phyloP scores from a whole-genome alignment of 2,329 filamentous ascomycete species.

The Trichophyton schoenleinii region DNA sequence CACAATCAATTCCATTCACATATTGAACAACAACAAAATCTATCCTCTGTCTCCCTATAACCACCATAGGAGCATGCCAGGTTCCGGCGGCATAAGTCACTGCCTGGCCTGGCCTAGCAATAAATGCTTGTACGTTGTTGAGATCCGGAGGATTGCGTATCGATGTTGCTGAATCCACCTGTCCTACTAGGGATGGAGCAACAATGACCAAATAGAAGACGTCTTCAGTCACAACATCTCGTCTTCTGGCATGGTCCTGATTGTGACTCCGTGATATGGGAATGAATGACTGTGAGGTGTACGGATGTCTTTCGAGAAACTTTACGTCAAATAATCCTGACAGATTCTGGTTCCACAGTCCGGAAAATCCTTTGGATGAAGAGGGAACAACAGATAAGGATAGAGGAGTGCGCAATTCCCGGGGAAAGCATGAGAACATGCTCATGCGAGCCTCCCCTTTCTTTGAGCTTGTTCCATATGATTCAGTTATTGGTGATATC shows the following conservation, averaged over 20 bases:
- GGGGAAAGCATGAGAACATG: slow-evolving; percentile 75
- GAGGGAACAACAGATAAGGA: slow-evolving; percentile 7
- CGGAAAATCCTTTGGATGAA: background rate
- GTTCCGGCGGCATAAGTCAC: slow-evolving; percentile 87
- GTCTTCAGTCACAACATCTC: slow-evolving; percentile 15
- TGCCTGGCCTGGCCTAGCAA: slow-evolving; percentile 64
- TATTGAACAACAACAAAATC: slow-evolving; percentile 88
- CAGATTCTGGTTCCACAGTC: slow-evolving; percentile 5
- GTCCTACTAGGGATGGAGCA: slow-evolving; percentile 55
- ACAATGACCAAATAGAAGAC: slow-evolving; percentile 69
- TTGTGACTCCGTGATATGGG: slow-evolving; percentile 45
- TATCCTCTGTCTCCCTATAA: slow-evolving; percentile 55
- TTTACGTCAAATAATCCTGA: slow-evolving; percentile 48
- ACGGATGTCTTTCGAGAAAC: slow-evolving; percentile 83
- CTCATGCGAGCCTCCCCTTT: slow-evolving; percentile 57
- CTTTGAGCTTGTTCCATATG: slow-evolving; percentile 46
- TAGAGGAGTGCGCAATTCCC: slow-evolving; percentile 35
- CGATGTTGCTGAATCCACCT: slow-evolving; percentile 24
- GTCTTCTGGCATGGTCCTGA: background rate
- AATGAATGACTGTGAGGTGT: slow-evolving; percentile 84
- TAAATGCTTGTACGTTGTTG: slow-evolving; percentile 56
- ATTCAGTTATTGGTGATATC: slow-evolving; percentile 59
- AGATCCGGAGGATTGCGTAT: slow-evolving; percentile 57
- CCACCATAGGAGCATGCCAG: slow-evolving; percentile 96
- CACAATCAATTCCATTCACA: slow-evolving; percentile 63